A percentile compares a stretch with the other conserved stretches of the same genome.
Evolutionary conservation across 345 rosid genomes (phyloP).

Genomic region (Populus nigra): DNA sequence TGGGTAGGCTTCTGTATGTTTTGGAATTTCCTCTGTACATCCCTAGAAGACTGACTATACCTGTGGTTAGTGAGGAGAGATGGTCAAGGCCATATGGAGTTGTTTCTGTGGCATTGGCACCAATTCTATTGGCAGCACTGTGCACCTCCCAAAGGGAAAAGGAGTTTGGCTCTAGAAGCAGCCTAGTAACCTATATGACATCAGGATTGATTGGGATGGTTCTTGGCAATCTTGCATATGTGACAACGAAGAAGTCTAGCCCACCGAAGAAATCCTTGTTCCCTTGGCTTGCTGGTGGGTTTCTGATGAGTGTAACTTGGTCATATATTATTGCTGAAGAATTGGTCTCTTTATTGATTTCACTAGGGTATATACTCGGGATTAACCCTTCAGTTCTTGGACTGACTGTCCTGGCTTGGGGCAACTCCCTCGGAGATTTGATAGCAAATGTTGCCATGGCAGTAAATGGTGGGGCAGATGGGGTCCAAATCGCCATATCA

Average conservation of each 20-base stretch:
- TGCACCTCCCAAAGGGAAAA: constrained; percentile 41
- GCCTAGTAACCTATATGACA: constrained; percentile 40
- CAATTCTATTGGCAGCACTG: constrained; percentile 59
- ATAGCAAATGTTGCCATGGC: constrained; percentile 82
- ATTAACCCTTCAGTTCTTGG: constrained; percentile 82
- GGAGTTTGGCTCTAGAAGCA: constrained; percentile 30
- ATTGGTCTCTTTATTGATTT: constrained; percentile 65
- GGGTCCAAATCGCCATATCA: constrained; percentile 79
- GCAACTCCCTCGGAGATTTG: constrained; percentile 88
- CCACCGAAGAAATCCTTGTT: constrained; percentile 65
- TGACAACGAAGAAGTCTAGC: constrained; percentile 47
- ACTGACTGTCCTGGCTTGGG: constrained; percentile 92
- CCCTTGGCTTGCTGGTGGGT: constrained; percentile 81
- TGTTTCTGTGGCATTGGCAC: constrained; percentile 61
- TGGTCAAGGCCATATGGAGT: constrained; percentile 88
- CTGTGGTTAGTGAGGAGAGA: constrained; percentile 54
- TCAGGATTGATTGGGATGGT: constrained; percentile 54
- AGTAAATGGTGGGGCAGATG: constrained; percentile 64
- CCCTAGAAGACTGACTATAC: constrained; percentile 82
- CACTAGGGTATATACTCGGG: constrained; percentile 60
- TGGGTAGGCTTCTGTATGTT: constrained; percentile 32
- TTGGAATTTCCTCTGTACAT: constrained; percentile 72
- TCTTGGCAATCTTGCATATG: constrained; percentile 58
- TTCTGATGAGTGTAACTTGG: constrained; percentile 86
- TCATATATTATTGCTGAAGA: constrained; percentile 83